Base-by-base conservation (phyloP, 371 early-diverging fungal species). In the Entomophthora muscae region DNA sequence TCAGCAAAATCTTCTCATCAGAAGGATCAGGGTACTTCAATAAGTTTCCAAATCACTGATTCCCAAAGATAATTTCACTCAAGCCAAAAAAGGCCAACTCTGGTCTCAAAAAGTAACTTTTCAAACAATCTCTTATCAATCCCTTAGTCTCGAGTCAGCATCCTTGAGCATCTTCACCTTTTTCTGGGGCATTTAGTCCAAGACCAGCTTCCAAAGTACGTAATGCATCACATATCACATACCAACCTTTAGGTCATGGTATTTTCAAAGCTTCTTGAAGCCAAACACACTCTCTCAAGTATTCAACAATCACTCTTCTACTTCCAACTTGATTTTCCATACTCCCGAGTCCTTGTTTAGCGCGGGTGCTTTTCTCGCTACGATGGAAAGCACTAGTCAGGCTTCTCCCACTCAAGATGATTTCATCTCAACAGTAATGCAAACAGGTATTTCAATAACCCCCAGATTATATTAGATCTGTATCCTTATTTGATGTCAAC, bases 51-150 rank as follows among this genome's bases (percentile, higher is more conserved):
- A n/a, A 26, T 22, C 12, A 55, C 28, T 26, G 5, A 5, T 55
- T 26, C 22, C n/a, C n/a, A 51, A 51, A 55, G 28, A 24, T 26
- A 55, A 55, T 55, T 55, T 55, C 26, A 55, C 28, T 26, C 56
- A 55, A 17, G n/a, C 13, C 24, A 22, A 24, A 55, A 55, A 26
- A n/a, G n/a, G 56, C 12, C 56, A 55, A 17, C 22, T 55, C 28
- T 55, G 56, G 56, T 55, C 56, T 26, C 22, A 55, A n/a, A 55
- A 55, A 55, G 56, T 55, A 55, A 55, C 1, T 55, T 17, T 26
- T 12, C 22, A 7, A 12, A 26, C 22, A 13, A 55, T 55, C 0
- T 51, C n/a, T 24, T 55, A 55, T 22, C 28, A 17, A 12, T 55
- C 28, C 22, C 28, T 26, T 55, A 55, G 56, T 55, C 56, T 7